Base-by-base conservation (phyloP, 106 monocot genomes). In the Phalaenopsis aphrodite region DNA sequence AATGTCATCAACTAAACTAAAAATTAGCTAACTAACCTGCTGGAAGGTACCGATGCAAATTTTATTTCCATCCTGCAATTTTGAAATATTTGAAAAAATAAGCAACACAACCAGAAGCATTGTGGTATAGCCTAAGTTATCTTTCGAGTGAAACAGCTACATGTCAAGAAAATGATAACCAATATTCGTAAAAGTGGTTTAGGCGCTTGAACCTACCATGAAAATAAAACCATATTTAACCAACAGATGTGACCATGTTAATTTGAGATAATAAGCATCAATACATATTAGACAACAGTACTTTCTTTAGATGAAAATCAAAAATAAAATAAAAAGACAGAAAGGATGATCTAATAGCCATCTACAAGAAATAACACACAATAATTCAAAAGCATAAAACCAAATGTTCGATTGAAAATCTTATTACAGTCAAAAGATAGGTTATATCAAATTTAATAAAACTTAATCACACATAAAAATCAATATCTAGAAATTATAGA, bases 1-100 rank as follows among this genome's bases (percentile, higher is more conserved):
- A n/a, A 77, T 24, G 21, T 42, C 12, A 74, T 17, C 18, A 76
- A 79, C 41, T 55, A 65, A 21, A n/a, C 14, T 37, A 58, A 69
- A 41, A 12, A 80, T 48, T 5, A 55, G 17, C 68, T 77, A 52
- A 21, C 68, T 77, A 52, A 96, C 97, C 97, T 98, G 98, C 56
- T 92, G 90, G n/a, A 98, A 85, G 55, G 90, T 88, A 65, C 94
- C 66, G 66, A 86, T 77, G 39, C 98, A 94, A 14, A 84, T 80
- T 77, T 87, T 87, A 69, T 87, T 77, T 23, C 92, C 92, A 83
- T 89, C 86, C 98, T 98, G 78, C 79, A 41, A 88, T 83, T 83
- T 75, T 77, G 75, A 16, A 74, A 45, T 5, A 74, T 74, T 74
- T 43, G 45, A 14, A 43, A 43, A 69, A 38, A 38, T 69, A 69